Evolutionary conservation across 306 rosid species (phyloP), one percentile per base, ranked within the genome.

Genomic region (Lithocarpus polystachyus): DNA sequence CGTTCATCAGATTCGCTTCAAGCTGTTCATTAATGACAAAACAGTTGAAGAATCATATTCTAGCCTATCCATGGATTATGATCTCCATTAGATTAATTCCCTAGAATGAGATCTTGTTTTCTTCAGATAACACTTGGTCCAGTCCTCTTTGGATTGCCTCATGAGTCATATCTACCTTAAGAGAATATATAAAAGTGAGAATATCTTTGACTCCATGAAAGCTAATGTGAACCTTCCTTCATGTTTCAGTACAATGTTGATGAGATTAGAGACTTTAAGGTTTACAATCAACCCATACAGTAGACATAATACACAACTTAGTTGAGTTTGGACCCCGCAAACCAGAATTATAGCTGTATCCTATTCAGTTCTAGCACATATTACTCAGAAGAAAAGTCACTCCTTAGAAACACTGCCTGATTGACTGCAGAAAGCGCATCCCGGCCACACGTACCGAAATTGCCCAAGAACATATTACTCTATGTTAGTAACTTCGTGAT

Each of bases 1-100:
- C 11, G 10, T 5, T 22, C 26, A 37, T 22, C 26, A 24, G 14
- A 56, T 33, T 65, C 35, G 18, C n/a, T 53, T 56, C 1, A 28
- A 2, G 19, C 64, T 72, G 67, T 81, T 73, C 48, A 62, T 68
- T 77, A 80, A 73, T n/a, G 4, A 53, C 19, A 17, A 26, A n/a
- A 40, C 53, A 48, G 53, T 55, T 48, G 26, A 73, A 81, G 71
- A 68, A 68, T 19, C 72, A 33, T 68, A 59, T 59, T 59, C 65
- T 59, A 77, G 68, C 53, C 1, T 4, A 26, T 40, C 68, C 28
- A 43, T 73, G 43, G 61, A 65, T 20, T 55, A 26, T 40, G 67
- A 77, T 54, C 51, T 31, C 75, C 76, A 56, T 67, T 64, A 31
- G 48, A 71, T 54, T 40, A 40, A 40, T 40, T 77, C 17, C 14